Conservation (phyloP, 768 basidiomycete species). For the Neoboletus magnificus region DNA sequence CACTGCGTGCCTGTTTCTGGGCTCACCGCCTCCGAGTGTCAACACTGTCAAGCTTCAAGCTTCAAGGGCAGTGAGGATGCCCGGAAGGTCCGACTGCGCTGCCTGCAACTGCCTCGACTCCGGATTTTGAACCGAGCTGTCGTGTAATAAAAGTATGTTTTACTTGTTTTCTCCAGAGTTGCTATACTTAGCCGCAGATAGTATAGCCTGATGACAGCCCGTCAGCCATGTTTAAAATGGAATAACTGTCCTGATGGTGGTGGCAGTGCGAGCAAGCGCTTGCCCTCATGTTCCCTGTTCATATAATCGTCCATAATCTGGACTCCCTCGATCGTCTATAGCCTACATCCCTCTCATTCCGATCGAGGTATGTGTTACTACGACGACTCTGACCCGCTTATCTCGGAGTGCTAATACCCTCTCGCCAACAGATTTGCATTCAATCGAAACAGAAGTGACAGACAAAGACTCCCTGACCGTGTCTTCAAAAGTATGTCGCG, state of each 20-base stretch:
- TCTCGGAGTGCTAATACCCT: too few relatives aligned
- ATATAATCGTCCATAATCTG: background rate
- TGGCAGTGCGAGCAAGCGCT: conserved; percentile 2
- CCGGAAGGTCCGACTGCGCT: background rate
- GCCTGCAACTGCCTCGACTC: background rate
- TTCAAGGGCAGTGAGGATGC: too few relatives aligned
- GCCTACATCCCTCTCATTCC: background rate
- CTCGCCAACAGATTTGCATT: background rate
- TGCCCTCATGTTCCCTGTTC: background rate
- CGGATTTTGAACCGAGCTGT: background rate
- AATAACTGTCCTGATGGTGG: background rate
- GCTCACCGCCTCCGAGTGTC: too few relatives aligned
- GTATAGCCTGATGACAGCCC: background rate
- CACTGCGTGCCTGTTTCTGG: too few relatives aligned
- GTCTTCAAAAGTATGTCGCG: conserved; percentile 2
- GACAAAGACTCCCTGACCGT: background rate
- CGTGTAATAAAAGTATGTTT: background rate
- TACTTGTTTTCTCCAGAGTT: background rate
- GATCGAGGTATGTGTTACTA: background rate
- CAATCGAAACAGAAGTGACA: background rate
- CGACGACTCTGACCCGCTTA: background rate
- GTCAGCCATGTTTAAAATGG: background rate
- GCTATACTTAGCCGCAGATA: background rate
- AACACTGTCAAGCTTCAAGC: too few relatives aligned
- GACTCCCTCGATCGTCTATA: background rate